Conservation (phyloP, 2,329 filamentous ascomycete genomes). For the Alternaria novae-zelandiae region DNA sequence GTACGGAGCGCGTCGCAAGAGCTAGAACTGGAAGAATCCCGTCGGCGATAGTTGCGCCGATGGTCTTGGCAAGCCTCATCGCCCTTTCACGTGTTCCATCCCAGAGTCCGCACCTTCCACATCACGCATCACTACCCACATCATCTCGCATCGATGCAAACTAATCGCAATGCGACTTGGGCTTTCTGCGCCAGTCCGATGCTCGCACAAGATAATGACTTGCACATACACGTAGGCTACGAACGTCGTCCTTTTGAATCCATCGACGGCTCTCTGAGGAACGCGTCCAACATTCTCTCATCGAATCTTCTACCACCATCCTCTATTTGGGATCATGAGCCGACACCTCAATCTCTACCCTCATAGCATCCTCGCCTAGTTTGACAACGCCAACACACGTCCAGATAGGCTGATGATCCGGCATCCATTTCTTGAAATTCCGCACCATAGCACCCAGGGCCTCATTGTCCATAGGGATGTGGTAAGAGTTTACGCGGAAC, state of each 20-base stretch:
- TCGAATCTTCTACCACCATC: not conserved
- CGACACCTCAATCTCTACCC: slow-evolving; percentile 30
- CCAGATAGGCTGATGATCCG: slow-evolving; percentile 31
- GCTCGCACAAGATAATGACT: too few species aligned
- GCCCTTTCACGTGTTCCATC: not conserved
- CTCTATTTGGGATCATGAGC: slow-evolving; percentile 12
- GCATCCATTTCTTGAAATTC: slow-evolving; percentile 35
- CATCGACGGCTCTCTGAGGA: not conserved
- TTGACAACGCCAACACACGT: slow-evolving; percentile 27
- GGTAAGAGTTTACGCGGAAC: slow-evolving; percentile 39
- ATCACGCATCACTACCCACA: not conserved
- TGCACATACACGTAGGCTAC: not conserved
- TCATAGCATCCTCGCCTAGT: slow-evolving; percentile 51
- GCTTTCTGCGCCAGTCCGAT: too few species aligned
- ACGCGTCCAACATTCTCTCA: not conserved
- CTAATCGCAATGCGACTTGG: not conserved
- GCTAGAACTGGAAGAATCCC: slow-evolving; percentile 28
- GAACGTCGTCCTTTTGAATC: too few species aligned
- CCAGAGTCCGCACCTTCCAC: not conserved
- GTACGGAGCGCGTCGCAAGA: slow-evolving; percentile 24
- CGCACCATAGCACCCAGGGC: slow-evolving; percentile 23
- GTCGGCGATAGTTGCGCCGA: slow-evolving; percentile 24
- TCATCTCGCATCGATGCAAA: not conserved
- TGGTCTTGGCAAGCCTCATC: slow-evolving; percentile 16
- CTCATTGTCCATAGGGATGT: slow-evolving; percentile 25